Conservation (phyloP, 2,329 filamentous ascomycete species). For the Penicillium corylophilum region DNA sequence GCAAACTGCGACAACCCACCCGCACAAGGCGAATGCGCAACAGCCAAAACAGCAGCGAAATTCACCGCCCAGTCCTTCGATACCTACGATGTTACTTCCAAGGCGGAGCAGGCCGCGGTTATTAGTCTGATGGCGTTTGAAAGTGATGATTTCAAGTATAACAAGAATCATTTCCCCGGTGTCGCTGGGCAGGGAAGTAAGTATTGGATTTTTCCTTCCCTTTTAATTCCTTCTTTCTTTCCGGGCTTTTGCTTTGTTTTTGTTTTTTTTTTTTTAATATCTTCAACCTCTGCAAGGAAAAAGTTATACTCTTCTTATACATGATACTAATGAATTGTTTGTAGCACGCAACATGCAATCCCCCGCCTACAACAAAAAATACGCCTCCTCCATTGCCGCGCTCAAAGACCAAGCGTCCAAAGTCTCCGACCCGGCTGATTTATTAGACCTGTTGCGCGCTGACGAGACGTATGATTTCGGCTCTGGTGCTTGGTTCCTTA, state of each 20-base stretch:
- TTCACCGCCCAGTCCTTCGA: conserved; percentile 58
- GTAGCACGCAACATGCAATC: conserved; percentile 63
- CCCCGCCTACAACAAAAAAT: conserved; percentile 54
- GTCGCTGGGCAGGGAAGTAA: conserved; percentile 65
- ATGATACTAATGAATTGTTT: not conserved
- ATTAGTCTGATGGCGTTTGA: conserved; percentile 72
- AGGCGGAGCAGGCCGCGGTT: conserved; percentile 66
- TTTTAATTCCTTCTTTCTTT: too few relatives aligned
- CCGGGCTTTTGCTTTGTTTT: too few relatives aligned
- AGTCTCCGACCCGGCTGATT: conserved; percentile 41
- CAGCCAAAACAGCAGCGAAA: conserved; percentile 60
- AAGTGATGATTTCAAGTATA: conserved; percentile 67
- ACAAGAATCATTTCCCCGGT: conserved; percentile 61
- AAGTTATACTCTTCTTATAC: not conserved
- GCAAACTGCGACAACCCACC: conserved; percentile 51
- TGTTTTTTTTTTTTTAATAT: too few relatives aligned
- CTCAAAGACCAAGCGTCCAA: conserved; percentile 37
- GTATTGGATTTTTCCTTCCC: too few relatives aligned
- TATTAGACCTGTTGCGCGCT: conserved; percentile 53
- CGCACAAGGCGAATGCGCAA: conserved; percentile 61
- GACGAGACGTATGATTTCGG: conserved; percentile 55
- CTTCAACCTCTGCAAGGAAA: too few relatives aligned
- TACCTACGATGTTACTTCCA: conserved; percentile 55
- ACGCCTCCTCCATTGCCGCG: conserved; percentile 51
- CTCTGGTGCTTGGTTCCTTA: conserved; percentile 62